Base-by-base conservation (phyloP, 2,329 filamentous ascomycete species). In the Fusarium chuoi region DNA sequence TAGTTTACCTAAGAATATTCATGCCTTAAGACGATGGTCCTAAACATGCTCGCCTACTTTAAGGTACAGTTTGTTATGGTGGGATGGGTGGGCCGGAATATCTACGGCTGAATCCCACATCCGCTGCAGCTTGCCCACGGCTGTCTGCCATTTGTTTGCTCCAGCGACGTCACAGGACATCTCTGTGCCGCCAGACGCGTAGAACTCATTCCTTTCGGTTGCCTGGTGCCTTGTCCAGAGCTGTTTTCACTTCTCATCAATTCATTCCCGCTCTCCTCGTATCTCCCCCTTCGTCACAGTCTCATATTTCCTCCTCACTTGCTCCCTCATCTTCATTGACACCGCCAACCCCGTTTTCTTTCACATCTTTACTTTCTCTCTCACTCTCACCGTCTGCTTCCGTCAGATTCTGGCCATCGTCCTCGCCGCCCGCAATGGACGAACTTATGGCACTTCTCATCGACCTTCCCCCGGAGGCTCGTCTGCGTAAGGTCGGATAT, bases 1-100 rank as follows among this genome's bases (percentile, higher is more conserved):
- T 45, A 13, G 5, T 0, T 13, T 24, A 20, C 42, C n/a, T 20
- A 45, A 13, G 0, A 0, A 0, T 26, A 2, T 26, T 20, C 0
- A 13, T 20, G 1, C 0, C 7, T 45, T 14, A 20, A 12, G 24
- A 26, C 14, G 3, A 26, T 6, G 0, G 4, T 45, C 24, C 2
- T 26, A 28, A 46, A 14, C 4, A 13, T 20, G 26, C 4, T 28
- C 5, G n/a, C n/a, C n/a, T n/a, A n/a, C 4, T 1, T 15, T 28
- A 6, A 6, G 20, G 9, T 48, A 28, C 3, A 26, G 26, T 33
- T 30, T 49, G 46, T 9, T 1, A 6, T 48, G 10, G 5, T 13
- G 22, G 28, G 5, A 9, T 9, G 15, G 14, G 22, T 49, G 28
- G 46, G 46, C 28, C 15, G 28, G 46, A 4, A 33, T 5, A 49